Evolutionary conservation across 176 grass and related monocot species (phyloP), one percentile per base, ranked within the genome.

Genomic region (Paspalum notatum): DNA sequence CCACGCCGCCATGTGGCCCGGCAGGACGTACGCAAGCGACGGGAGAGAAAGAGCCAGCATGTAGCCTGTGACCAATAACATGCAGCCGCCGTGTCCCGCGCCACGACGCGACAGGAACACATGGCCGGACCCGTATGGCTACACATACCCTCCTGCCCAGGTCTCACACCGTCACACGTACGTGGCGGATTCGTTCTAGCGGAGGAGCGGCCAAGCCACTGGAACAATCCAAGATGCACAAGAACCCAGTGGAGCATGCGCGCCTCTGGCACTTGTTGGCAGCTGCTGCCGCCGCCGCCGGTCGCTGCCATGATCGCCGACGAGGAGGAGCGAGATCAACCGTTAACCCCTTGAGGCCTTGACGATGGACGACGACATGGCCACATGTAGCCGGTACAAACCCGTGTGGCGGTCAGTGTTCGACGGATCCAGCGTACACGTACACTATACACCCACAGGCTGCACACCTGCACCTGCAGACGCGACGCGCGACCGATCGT

Each of bases 51-150:
- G 42, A 3, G 48, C 59, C 70, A 5, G 73, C 9, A 7, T 56
- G 12, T 60, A 17, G 51, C n/a, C 68, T 41, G 32, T 8, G 27
- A 20, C 18, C 85, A 54, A 12, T 24, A 0, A 22, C 22, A 22
- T 46, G 76, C 71, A 15, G 77, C 39, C 77, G 77, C 48, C 55
- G 82, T 85, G 77, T 52, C 53, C 0, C 5, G 13, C 5, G 62
- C 1, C 62, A 76, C 75, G 74, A 62, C 22, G 5, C 47, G 4
- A 6, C 46, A 68, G 39, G 54, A 16, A 72, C 46, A 44, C 53
- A 11, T 70, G 62, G 37, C 50, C 64, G 59, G 70, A 62, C 71
- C 53, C 32, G 44, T n/a, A 17, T 76, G 82, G 69, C 53, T 55
- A 13, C 10, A 25, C 80, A 21, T 27, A 44, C 40, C 46, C 25